These are phyloP conservation scores for Strobilomyces echinocephalus DNA, from an alignment of 768 basidiomycete species.

Conservation along the genomic window DNA sequence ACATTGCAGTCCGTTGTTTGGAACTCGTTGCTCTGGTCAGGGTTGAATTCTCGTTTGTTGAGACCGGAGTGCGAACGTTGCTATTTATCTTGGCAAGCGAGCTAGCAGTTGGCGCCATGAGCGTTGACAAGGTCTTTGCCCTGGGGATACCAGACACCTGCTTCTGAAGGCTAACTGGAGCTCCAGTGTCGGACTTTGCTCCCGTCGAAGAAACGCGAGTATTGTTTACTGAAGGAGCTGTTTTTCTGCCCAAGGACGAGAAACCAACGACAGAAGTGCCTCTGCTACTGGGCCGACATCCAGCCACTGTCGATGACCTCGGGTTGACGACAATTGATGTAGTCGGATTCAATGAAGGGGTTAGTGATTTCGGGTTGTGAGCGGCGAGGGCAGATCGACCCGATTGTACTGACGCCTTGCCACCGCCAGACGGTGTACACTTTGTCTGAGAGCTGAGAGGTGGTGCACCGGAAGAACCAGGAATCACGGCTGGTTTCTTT, in stretches of 20 bases:
- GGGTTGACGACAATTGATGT: slow-evolving; percentile 6
- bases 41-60: slow-evolving; percentile 16
- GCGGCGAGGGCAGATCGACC: slow-evolving; percentile 15
- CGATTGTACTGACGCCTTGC: slow-evolving; percentile 3
- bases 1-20: slow-evolving; percentile 12
- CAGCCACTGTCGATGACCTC: slow-evolving; percentile 15
- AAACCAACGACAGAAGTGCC: slow-evolving; percentile 21
- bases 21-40: slow-evolving; percentile 9
- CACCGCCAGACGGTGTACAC: slow-evolving; percentile 15
- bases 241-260: slow-evolving; percentile 39
- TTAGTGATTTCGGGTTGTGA: slow-evolving; percentile 19
- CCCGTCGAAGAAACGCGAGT: slow-evolving; percentile 27
- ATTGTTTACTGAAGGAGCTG: slow-evolving; percentile 23
- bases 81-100: slow-evolving; percentile 57
- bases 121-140: slow-evolving; percentile 40
- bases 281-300: slow-evolving; percentile 14
- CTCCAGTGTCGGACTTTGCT: slow-evolving; percentile 17
- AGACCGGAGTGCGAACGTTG: slow-evolving; percentile 23
- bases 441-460: slow-evolving; percentile 18
- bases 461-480: slow-evolving; percentile 22
- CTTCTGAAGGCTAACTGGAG: slow-evolving; percentile 7
- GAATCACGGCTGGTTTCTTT: slow-evolving; percentile 20
- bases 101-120: slow-evolving; percentile 73
- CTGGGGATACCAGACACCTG: slow-evolving; percentile 11
- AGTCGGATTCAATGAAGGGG: slow-evolving; percentile 14